Conservation (phyloP, 805 yeast species). For the Candida wancherniae region DNA sequence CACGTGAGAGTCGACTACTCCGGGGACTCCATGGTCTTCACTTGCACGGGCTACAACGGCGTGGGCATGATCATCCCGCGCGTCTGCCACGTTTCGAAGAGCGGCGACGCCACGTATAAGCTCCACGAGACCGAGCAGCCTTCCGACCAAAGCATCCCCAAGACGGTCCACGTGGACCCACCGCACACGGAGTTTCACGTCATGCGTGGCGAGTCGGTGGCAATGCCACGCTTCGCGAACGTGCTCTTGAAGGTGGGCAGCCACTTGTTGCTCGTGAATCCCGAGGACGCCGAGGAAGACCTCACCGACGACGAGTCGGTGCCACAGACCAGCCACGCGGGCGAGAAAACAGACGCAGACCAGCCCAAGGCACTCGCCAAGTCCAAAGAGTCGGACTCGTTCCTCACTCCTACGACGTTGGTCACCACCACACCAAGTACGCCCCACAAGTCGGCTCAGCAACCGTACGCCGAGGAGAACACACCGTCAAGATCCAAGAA, state of each 20-base stretch:
- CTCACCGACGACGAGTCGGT: constrained; percentile 42
- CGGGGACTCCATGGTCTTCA: constrained; percentile 43
- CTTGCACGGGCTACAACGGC: constrained; percentile 84
- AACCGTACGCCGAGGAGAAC: constrained; percentile 2
- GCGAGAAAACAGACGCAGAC: background rate
- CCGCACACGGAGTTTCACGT: constrained; percentile 53
- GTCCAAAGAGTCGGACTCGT: constrained; percentile 1
- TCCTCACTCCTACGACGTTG: constrained; percentile 6
- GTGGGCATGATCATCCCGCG: constrained; percentile 61
- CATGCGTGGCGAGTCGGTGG: constrained; percentile 56
- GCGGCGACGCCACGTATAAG: constrained; percentile 14
- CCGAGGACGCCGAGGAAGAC: constrained; percentile 40
- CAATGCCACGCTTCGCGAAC: constrained; percentile 59
- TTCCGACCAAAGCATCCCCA: constrained; percentile 16
- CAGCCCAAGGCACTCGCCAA: background rate
- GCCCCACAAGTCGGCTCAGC: constrained; percentile 3
- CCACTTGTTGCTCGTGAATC: constrained; percentile 50
- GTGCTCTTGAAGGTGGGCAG: constrained; percentile 69
- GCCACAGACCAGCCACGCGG: background rate
- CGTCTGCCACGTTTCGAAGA: constrained; percentile 29
- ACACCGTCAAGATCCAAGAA: constrained; percentile 8
- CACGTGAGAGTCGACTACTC: constrained; percentile 54
- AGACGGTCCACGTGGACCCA: constrained; percentile 39
- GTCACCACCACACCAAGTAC: constrained; percentile 2
- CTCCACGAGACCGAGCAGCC: constrained; percentile 22